phyloP scores from a whole-genome alignment of 169 alveolate genomes.

The Cryptosporidium sp. region DNA sequence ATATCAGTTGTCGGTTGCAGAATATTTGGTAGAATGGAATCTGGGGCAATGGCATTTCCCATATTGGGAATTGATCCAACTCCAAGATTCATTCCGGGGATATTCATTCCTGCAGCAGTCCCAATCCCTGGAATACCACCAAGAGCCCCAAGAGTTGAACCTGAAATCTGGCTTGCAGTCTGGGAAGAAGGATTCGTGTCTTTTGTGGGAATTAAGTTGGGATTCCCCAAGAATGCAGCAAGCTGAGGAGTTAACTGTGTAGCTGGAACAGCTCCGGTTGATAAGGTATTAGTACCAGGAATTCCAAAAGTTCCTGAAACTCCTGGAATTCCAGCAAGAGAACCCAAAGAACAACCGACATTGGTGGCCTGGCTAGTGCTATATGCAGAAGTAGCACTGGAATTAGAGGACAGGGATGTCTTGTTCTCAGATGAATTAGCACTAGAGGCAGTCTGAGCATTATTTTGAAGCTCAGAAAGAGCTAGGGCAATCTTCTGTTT shows the following conservation, averaged over 20 bases:
- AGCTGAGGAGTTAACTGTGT: slow-evolving; percentile 59
- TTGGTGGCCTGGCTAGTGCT: neutral
- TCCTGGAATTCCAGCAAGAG: neutral
- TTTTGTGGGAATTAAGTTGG: slow-evolving; percentile 56
- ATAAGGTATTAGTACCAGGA: neutral
- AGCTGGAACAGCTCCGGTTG: neutral
- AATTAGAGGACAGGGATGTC: neutral
- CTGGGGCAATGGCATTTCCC: neutral
- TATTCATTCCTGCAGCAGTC: neutral
- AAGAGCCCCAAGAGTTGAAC: neutral
- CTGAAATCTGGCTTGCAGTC: neutral
- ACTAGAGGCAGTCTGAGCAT: neutral
- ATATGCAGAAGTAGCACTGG: neutral
- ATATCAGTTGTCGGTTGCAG: slow-evolving; percentile 27
- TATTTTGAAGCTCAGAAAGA: slow-evolving; percentile 48
- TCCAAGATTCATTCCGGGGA: slow-evolving; percentile 10
- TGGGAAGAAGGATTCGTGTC: neutral
- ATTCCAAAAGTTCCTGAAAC: neutral
- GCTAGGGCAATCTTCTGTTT: slow-evolving; percentile 65
- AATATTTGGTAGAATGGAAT: neutral
- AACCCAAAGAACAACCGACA: neutral
- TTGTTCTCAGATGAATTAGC: neutral
- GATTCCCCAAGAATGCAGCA: slow-evolving; percentile 62
- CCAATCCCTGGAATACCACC: slow-evolving; percentile 3
- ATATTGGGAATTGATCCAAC: neutral